phyloP scores from a whole-genome alignment of 1,139 yeast genomes.

The Casaregolazyma suthepensis region DNA sequence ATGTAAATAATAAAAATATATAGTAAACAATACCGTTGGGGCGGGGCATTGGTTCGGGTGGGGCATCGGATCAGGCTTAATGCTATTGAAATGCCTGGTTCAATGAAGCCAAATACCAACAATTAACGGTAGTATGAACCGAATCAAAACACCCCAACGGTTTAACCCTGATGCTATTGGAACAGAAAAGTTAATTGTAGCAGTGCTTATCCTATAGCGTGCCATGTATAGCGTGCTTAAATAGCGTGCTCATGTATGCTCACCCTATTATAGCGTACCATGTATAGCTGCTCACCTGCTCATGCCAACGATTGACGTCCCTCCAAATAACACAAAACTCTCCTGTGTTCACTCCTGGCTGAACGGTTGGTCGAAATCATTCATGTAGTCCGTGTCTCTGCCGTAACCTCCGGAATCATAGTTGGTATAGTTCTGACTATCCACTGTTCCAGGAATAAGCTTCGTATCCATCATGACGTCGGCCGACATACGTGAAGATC shows the following conservation, averaged over 20 bases:
- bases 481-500: not conserved
- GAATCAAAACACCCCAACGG: not conserved
- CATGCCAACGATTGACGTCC: not conserved
- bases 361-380: slow-evolving; percentile 8
- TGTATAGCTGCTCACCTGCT: no score
- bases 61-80: no score
- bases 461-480: not conserved
- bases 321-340: not conserved
- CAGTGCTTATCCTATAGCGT: not conserved
- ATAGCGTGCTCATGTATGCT: not conserved
- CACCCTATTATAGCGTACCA: no score
- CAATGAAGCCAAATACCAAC: not conserved
- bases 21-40: not conserved
- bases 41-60: no score
- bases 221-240: not conserved
- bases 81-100: not conserved
- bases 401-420: not conserved
- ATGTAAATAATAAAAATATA: not conserved
- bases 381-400: slow-evolving; percentile 4
- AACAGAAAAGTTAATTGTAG: not conserved
- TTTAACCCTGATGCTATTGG: not conserved
- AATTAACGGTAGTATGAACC: not conserved
- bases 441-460: not conserved
- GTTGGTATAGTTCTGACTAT: not conserved
- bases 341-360: not conserved